phyloP scores from a whole-genome alignment of 352 stramenopile genomes.

The Globisporangium cylindrosporum region DNA sequence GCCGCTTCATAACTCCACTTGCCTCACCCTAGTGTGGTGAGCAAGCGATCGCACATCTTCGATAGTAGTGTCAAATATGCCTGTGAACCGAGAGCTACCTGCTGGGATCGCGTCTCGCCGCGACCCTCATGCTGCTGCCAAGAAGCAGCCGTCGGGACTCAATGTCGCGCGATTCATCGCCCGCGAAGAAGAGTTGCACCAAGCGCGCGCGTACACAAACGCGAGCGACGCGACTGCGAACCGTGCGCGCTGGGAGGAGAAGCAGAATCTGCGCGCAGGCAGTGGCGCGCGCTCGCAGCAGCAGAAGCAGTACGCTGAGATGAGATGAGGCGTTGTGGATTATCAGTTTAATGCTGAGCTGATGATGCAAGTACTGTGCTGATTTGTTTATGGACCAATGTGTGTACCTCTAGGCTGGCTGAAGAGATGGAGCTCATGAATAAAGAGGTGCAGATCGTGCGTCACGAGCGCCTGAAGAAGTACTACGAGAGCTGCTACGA shows the following conservation, averaged over 20 bases:
- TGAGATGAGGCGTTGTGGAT: background rate
- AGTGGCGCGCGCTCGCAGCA: conserved; percentile 50
- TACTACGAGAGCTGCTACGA: conserved; percentile 80
- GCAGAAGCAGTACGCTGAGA: conserved; percentile 45
- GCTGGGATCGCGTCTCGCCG: conserved; percentile 43
- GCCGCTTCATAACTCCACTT: background rate
- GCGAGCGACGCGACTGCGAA: conserved; percentile 45
- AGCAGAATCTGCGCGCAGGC: conserved; percentile 57
- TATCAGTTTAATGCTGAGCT: background rate
- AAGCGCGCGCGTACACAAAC: conserved; percentile 54
- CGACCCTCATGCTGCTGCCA: conserved; percentile 23
- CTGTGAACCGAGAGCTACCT: conserved; percentile 45
- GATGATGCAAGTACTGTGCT: background rate
- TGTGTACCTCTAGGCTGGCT: conserved; percentile 29
- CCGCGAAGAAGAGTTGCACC: conserved; percentile 69
- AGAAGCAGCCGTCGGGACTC: conserved; percentile 45
- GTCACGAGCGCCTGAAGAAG: conserved; percentile 57
- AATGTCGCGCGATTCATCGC: conserved; percentile 77
- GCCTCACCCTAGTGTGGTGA: background rate
- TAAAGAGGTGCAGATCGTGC: conserved; percentile 65
- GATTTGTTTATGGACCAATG: background rate
- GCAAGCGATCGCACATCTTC: background rate
- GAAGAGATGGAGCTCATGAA: conserved; percentile 80
- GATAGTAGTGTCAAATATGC: conserved; percentile 25
- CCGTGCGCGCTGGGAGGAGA: conserved; percentile 71